A percentile compares a stretch with the other conserved stretches of the same genome.
These are phyloP conservation scores for Isabelozyma gotoi DNA, from an alignment of 805 yeast species.

Conservation along the genomic window DNA sequence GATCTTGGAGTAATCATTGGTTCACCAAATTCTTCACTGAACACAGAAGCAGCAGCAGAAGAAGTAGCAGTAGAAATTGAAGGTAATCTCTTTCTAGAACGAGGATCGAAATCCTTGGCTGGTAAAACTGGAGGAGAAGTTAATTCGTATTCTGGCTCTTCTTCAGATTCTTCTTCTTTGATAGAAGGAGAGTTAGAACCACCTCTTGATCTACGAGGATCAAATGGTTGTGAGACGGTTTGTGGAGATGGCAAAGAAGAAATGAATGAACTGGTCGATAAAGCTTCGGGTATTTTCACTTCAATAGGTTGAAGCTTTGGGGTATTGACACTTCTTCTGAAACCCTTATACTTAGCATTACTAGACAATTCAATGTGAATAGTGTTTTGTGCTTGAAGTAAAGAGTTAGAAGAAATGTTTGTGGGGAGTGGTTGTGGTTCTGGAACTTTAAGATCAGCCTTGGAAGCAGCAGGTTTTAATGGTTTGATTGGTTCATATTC, in stretches of 20 bases:
- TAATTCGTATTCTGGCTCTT: neutral
- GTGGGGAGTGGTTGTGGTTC: constrained; percentile 2
- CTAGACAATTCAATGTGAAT: constrained; percentile 25
- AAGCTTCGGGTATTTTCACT: constrained; percentile 17
- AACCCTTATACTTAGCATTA: constrained; percentile 40
- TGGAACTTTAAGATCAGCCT: constrained; percentile 1
- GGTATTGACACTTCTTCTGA: constrained; percentile 34
- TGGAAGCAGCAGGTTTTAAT: constrained; percentile 16
- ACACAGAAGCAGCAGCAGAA: constrained; percentile 10
- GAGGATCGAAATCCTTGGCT: neutral
- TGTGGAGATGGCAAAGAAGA: constrained; percentile 9
- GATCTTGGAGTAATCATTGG: constrained; percentile 24
- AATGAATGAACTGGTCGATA: constrained; percentile 3
- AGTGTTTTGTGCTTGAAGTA: constrained; percentile 6
- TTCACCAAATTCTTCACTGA: constrained; percentile 14
- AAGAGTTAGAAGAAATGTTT: neutral
- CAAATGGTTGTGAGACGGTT: constrained; percentile 12
- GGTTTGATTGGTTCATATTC: constrained; percentile 23
- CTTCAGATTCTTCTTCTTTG: constrained; percentile 5
- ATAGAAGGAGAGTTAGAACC: constrained; percentile 10
- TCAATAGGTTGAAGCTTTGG: constrained; percentile 20
- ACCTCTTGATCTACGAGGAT: constrained; percentile 18
- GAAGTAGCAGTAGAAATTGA: constrained; percentile 8
- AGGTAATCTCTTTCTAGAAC: neutral
- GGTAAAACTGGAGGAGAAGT: neutral